Conservation (phyloP, 495 filamentous ascomycete genomes). For the Cladorrhinum samala region DNA sequence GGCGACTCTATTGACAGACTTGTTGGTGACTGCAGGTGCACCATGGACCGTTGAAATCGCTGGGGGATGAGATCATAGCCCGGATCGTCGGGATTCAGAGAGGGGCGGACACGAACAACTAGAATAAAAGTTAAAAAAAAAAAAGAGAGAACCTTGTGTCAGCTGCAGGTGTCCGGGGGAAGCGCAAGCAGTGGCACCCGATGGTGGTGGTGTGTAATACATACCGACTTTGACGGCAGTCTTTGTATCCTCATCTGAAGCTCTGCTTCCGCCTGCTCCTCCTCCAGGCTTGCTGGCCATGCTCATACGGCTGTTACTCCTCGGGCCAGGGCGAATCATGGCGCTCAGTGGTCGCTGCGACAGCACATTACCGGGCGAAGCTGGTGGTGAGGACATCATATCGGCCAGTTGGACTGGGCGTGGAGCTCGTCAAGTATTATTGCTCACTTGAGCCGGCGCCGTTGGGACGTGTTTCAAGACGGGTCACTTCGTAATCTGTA, state of each 20-base stretch:
- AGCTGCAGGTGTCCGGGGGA: conserved; percentile 17
- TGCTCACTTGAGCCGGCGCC: conserved; percentile 12
- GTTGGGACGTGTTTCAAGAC: conserved; percentile 3
- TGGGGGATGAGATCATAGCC: conserved; percentile 93
- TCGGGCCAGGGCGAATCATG: conserved; percentile 66
- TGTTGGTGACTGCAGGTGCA: conserved; percentile 77
- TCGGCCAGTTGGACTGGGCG: conserved; percentile 20
- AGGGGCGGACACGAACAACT: conserved; percentile 94
- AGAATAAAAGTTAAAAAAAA: conserved; percentile 7
- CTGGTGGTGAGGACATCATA: conserved; percentile 54
- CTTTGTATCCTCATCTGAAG: conserved; percentile 87
- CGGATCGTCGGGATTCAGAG: conserved; percentile 75
- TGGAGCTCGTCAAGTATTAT: conserved; percentile 19
- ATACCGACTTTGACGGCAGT: conserved; percentile 99
- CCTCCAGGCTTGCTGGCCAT: conserved; percentile 72
- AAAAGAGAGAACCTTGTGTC: conserved; percentile 14
- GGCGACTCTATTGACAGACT: conserved; percentile 83
- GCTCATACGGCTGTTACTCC: conserved; percentile 87
- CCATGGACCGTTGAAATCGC: conserved; percentile 89
- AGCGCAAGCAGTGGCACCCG: conserved; percentile 14
- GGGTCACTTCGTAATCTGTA: conserved; percentile 3
- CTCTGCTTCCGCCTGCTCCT: conserved; percentile 74
- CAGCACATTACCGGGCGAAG: conserved; percentile 38
- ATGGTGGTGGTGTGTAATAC: conserved; percentile 37
- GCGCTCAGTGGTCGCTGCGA: conserved; percentile 76